These are phyloP conservation scores for Allantophomopsis cytisporea DNA, from an alignment of 2,329 filamentous ascomycete species.

Conservation along the genomic window DNA sequence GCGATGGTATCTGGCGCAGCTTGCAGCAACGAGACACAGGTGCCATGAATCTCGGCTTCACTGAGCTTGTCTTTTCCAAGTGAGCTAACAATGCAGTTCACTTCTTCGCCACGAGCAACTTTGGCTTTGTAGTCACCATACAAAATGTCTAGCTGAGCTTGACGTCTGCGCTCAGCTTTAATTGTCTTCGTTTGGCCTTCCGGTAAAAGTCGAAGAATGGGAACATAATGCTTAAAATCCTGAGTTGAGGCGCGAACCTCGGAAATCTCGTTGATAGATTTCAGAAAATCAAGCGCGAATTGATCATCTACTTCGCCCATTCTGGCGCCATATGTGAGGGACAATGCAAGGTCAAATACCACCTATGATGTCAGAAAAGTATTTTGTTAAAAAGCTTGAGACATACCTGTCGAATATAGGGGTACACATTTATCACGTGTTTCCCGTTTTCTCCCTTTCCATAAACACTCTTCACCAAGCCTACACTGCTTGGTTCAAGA, in stretches of 20 bases:
- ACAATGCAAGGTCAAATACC: slow-evolving; percentile 11
- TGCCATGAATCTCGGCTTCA: slow-evolving; percentile 11
- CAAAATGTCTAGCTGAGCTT: slow-evolving; percentile 4
- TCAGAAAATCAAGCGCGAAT: slow-evolving; percentile 8
- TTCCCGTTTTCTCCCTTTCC: slow-evolving; percentile 7
- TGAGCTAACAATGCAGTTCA: slow-evolving; percentile 9
- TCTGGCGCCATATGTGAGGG: slow-evolving; percentile 11
- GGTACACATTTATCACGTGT: slow-evolving; percentile 9
- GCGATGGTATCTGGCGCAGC: slow-evolving; percentile 13
- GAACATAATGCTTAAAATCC: slow-evolving; percentile 11
- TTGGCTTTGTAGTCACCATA: slow-evolving; percentile 5
- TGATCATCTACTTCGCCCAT: slow-evolving; percentile 11
- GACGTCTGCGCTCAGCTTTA: slow-evolving; percentile 4
- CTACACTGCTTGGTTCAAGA: slow-evolving; percentile 8
- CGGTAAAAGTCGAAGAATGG: slow-evolving; percentile 6
- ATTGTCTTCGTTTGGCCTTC: slow-evolving; percentile 5
- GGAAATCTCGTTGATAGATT: slow-evolving; percentile 11
- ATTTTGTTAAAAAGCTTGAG: too few relatives aligned
- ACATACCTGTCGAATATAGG: slow-evolving; percentile 5
- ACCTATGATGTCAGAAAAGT: neutral
- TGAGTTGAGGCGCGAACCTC: slow-evolving; percentile 11
- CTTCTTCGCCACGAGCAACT: slow-evolving; percentile 5
- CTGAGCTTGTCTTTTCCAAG: slow-evolving; percentile 9
- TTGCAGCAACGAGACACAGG: slow-evolving; percentile 12
- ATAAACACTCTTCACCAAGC: slow-evolving; percentile 4